These are phyloP conservation scores for Chlorencoelia australis DNA, from an alignment of 2,329 filamentous ascomycete genomes.

Conservation along the genomic window DNA sequence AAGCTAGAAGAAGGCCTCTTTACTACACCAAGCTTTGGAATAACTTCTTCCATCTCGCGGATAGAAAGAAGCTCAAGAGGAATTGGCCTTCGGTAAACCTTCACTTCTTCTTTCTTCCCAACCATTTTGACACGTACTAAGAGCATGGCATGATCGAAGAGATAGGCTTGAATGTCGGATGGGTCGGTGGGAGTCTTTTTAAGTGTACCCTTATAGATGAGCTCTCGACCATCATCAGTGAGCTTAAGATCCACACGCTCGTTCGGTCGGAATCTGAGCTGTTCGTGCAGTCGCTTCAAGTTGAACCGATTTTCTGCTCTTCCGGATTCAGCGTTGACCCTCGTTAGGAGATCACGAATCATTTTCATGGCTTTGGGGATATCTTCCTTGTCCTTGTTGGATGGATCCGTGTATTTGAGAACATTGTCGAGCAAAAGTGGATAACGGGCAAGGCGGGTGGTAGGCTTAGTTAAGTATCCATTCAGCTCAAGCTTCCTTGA, in stretches of 20 bases:
- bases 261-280: constrained; percentile 80
- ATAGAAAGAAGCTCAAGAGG: constrained; percentile 89
- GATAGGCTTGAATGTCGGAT: constrained; percentile 83
- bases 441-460: constrained; percentile 87
- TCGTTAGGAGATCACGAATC: constrained; percentile 77
- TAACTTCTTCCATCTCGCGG: constrained; percentile 92
- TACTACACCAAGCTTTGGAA: constrained; percentile 66
- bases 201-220: constrained; percentile 88
- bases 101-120: constrained; percentile 89
- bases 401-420: constrained; percentile 81
- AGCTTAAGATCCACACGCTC: constrained; percentile 91
- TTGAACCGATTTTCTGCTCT: constrained; percentile 98
- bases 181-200: constrained; percentile 88
- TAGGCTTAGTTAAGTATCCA: constrained; percentile 95
- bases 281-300: constrained; percentile 79
- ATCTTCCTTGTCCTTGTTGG: constrained; percentile 81
- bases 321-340: constrained; percentile 90
- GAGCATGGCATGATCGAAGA: constrained; percentile 93
- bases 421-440: constrained; percentile 86
- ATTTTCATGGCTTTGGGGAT: constrained; percentile 80
- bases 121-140: constrained; percentile 84
- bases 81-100: constrained; percentile 90
- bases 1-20: constrained; percentile 86
- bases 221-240: constrained; percentile 83
- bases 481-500: constrained; percentile 95